A percentile compares a stretch with the other conserved stretches of the same genome.
These are phyloP conservation scores for Pythium brachiatum DNA, from an alignment of 352 stramenopile species.

Conservation along the genomic window DNA sequence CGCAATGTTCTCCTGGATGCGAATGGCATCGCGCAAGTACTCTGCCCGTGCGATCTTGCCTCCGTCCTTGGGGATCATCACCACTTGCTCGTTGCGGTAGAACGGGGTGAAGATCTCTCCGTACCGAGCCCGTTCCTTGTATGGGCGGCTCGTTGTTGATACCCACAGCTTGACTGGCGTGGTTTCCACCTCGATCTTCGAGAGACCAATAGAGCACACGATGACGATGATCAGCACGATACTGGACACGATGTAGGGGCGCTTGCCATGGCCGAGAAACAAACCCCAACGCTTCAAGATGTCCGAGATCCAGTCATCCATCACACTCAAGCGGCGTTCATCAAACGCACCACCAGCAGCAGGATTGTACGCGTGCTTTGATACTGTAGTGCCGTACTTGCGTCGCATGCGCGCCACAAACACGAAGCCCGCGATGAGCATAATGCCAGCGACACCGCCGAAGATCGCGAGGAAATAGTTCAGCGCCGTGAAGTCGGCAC, in stretches of 20 bases:
- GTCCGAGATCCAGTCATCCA: constrained; percentile 29
- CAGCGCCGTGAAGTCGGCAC: constrained; percentile 39
- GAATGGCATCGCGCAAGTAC: constrained; percentile 49
- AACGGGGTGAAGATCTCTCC: constrained; percentile 55
- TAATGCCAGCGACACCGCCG: constrained; percentile 35
- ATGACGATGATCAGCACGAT: constrained; percentile 24
- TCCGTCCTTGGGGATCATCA: constrained; percentile 54
- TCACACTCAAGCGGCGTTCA: constrained; percentile 27
- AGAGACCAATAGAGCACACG: constrained; percentile 27
- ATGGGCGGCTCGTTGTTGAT: constrained; percentile 37
- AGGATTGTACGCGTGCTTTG: constrained; percentile 4
- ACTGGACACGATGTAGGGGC: constrained; percentile 27
- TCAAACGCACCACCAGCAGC: constrained; percentile 2
- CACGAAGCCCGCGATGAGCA: constrained; percentile 44
- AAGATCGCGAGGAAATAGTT: constrained; percentile 60
- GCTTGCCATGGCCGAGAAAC: constrained; percentile 30
- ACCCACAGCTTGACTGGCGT: constrained; percentile 61
- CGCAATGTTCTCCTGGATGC: constrained; percentile 37
- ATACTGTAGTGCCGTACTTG: constrained; percentile 21
- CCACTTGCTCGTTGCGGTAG: constrained; percentile 50
- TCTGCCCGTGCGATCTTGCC: constrained; percentile 33
- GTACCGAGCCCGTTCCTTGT: constrained; percentile 41
- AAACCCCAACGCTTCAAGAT: constrained; percentile 41
- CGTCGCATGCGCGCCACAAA: constrained; percentile 30
- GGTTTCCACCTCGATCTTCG: constrained; percentile 38